Conservation (phyloP, 345 rosid species). For the Populus ilicifolia region DNA sequence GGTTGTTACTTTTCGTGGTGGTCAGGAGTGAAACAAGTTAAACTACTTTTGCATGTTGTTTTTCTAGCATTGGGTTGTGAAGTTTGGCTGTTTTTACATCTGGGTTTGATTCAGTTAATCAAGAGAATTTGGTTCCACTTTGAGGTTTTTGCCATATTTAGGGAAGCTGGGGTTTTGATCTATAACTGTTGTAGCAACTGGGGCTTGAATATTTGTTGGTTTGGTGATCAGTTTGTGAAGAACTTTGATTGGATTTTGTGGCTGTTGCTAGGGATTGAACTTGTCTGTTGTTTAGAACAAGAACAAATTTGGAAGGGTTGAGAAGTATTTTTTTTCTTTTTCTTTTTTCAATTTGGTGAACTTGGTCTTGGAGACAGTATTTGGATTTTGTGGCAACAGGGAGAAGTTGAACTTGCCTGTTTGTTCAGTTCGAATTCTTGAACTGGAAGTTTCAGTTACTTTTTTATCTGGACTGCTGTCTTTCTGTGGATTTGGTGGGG, state of each 20-base stretch:
- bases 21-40: background rate
- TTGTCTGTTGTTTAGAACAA: background rate
- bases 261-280: conserved; percentile 5
- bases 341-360: background rate
- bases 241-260: conserved; percentile 2
- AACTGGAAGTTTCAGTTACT: conserved; percentile 1
- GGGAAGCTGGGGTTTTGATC: conserved; percentile 4
- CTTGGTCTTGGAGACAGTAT: conserved; percentile 14
- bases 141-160: background rate
- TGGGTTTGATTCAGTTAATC: conserved; percentile 19
- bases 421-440: background rate
- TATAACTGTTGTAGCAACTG: background rate
- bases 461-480: background rate
- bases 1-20: background rate
- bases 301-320: background rate
- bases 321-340: background rate
- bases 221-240: conserved; percentile 6
- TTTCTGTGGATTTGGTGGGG: conserved; percentile 5
- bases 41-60: background rate
- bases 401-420: background rate
- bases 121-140: conserved; percentile 10
- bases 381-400: conserved; percentile 2
- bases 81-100: conserved; percentile 4
- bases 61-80: background rate
- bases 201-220: background rate